A percentile compares a stretch with the other conserved stretches of the same genome.
Evolutionary conservation across 306 rosid species (phyloP).

Genomic region (Cicer pinnatifidum): DNA sequence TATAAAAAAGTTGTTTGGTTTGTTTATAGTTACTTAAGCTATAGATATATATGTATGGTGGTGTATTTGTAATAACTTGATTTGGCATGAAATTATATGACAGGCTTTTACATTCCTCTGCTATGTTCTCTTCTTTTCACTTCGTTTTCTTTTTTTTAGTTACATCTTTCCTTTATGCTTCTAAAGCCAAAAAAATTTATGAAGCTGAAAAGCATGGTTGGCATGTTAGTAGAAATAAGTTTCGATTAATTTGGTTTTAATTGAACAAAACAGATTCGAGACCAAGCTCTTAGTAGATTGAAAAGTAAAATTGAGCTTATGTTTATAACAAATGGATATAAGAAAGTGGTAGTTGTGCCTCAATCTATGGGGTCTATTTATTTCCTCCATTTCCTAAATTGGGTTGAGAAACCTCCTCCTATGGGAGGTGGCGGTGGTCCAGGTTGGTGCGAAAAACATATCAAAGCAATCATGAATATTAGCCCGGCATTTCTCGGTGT

Average conservation of each 20-base stretch:
- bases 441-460: constrained; percentile 79
- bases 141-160: not conserved
- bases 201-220: constrained; percentile 9
- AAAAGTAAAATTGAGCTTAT: constrained; percentile 83
- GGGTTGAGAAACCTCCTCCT: constrained; percentile 81
- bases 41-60: not conserved
- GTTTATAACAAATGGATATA: constrained; percentile 62
- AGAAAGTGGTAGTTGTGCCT: constrained; percentile 88
- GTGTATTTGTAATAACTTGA: not conserved
- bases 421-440: constrained; percentile 80
- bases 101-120: too few relatives aligned
- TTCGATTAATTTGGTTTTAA: constrained; percentile 48
- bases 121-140: not conserved
- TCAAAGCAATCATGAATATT: constrained; percentile 80
- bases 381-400: constrained; percentile 85
- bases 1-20: not conserved
- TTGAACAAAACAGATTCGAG: constrained; percentile 66
- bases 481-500: constrained; percentile 77
- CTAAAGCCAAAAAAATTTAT: not conserved
- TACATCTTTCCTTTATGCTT: not conserved
- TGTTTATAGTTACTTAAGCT: not conserved
- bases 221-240: constrained; percentile 8
- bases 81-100: not conserved
- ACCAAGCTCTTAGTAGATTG: constrained; percentile 73
- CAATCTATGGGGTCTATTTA: constrained; percentile 78